Conservation (phyloP, 2,329 filamentous ascomycete species). For the Sporothrix euskadiensis region DNA sequence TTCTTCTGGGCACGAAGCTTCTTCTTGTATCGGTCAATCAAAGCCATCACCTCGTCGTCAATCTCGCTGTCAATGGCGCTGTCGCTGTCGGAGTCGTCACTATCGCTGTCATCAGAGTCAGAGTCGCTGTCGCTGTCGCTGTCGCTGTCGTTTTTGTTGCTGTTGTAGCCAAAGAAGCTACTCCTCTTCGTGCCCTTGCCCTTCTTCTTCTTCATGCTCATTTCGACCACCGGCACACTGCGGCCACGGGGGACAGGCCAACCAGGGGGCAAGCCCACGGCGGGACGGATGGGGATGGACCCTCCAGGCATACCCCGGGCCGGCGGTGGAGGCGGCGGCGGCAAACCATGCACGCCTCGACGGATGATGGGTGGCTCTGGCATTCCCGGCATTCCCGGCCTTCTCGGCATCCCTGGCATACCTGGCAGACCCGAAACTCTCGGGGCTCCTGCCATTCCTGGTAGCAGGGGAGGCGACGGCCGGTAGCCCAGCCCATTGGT, state of each 20-base stretch:
- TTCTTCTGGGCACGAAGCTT: background rate
- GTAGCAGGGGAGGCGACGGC: background rate
- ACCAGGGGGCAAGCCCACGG: background rate
- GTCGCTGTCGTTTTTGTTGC: background rate
- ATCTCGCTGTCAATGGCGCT: conserved; percentile 8
- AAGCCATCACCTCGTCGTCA: background rate
- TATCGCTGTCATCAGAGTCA: background rate
- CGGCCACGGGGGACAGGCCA: background rate
- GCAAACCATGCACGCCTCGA: no score
- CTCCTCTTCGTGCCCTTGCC: background rate
- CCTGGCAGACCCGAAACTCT: no score
- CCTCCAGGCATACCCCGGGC: no score
- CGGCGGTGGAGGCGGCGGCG: no score
- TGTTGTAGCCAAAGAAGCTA: background rate
- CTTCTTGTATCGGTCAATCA: background rate
- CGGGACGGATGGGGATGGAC: background rate
- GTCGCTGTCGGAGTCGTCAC: background rate
- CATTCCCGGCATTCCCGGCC: background rate
- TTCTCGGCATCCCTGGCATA: background rate
- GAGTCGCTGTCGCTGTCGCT: background rate
- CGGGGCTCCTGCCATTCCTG: no score
- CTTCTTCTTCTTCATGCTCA: background rate
- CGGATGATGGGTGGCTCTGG: no score
- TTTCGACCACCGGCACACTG: background rate
- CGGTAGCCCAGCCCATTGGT: background rate